phyloP scores from a whole-genome alignment of 2,329 filamentous ascomycete genomes.

The Triangularia verruculosa region DNA sequence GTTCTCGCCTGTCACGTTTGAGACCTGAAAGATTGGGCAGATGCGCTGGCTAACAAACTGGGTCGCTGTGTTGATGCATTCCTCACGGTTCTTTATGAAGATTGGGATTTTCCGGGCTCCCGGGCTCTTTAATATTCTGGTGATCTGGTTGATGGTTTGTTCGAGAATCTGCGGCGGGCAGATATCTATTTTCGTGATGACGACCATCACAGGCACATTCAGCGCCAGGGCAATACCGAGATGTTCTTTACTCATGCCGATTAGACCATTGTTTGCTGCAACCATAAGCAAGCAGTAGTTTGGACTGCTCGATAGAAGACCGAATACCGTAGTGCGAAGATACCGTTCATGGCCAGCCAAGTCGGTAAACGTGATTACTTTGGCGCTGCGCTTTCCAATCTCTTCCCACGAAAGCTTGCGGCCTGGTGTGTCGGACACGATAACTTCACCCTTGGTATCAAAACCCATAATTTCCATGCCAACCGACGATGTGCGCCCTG shows the following conservation, averaged over 20 bases:
- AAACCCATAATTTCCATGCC: slow-evolving; percentile 99
- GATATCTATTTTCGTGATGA: slow-evolving; percentile 97
- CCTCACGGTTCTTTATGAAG: slow-evolving; percentile 86
- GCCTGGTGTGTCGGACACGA: slow-evolving; percentile 77
- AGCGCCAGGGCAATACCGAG: slow-evolving; percentile 89
- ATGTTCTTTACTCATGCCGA: slow-evolving; percentile 98
- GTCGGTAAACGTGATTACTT: slow-evolving; percentile 96
- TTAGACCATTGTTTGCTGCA: slow-evolving; percentile 92
- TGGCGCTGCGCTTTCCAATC: slow-evolving; percentile 89
- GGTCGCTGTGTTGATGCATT: slow-evolving; percentile 90
- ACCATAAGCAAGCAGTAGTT: slow-evolving; percentile 99
- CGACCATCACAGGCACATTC: slow-evolving; percentile 96
- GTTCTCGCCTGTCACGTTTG: slow-evolving; percentile 91
- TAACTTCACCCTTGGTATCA: slow-evolving; percentile 78
- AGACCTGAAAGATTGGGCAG: slow-evolving; percentile 96
- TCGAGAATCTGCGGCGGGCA: slow-evolving; percentile 93
- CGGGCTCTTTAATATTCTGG: slow-evolving; percentile 88
- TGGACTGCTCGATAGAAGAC: slow-evolving; percentile 86
- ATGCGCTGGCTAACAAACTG: slow-evolving; percentile 95
- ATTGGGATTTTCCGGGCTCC: slow-evolving; percentile 94
- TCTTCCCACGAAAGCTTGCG: slow-evolving; percentile 92
- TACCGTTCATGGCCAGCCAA: slow-evolving; percentile 95
- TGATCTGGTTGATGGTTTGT: slow-evolving; percentile 88
- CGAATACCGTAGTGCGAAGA: slow-evolving; percentile 92
- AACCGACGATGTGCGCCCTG: slow-evolving; percentile 89